Percentiles rank a stretch among this genome's conserved stretches.
Conservation (phyloP, 768 basidiomycete genomes). For the Podaxis carcinomalis region DNA sequence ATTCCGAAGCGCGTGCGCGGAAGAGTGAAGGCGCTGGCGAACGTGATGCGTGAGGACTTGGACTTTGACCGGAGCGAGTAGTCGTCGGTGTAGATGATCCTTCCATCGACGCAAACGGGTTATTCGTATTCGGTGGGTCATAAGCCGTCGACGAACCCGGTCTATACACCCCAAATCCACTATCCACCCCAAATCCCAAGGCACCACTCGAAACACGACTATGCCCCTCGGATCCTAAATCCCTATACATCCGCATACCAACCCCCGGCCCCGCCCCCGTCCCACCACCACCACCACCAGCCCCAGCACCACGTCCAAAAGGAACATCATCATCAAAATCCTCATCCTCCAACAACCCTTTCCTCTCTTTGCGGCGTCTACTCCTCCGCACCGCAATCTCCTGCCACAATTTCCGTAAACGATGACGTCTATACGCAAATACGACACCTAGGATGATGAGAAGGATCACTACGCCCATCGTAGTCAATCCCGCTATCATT, state of each 20-base stretch:
- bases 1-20: slow-evolving; percentile 35
- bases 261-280: too few relatives aligned
- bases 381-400: too few relatives aligned
- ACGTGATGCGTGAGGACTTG: neutral
- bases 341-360: slow-evolving; percentile 14
- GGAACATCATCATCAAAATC: slow-evolving; percentile 13
- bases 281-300: too few relatives aligned
- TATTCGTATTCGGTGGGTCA: too few relatives aligned
- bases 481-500: slow-evolving; percentile 16
- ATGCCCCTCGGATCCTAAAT: neutral
- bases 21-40: slow-evolving; percentile 34
- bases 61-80: neutral
- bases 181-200: neutral
- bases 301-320: neutral
- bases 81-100: neutral
- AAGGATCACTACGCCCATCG: slow-evolving; percentile 7
- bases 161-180: neutral
- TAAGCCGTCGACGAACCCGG: neutral
- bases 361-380: too few relatives aligned
- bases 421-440: slow-evolving; percentile 9
- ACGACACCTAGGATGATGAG: slow-evolving; percentile 9
- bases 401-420: slow-evolving; percentile 1
- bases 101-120: too few relatives aligned
- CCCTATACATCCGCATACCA: neutral
- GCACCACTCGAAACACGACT: neutral